Evolutionary conservation across 805 yeast genomes (phyloP).

Genomic region (Brettanomyces nanus): DNA sequence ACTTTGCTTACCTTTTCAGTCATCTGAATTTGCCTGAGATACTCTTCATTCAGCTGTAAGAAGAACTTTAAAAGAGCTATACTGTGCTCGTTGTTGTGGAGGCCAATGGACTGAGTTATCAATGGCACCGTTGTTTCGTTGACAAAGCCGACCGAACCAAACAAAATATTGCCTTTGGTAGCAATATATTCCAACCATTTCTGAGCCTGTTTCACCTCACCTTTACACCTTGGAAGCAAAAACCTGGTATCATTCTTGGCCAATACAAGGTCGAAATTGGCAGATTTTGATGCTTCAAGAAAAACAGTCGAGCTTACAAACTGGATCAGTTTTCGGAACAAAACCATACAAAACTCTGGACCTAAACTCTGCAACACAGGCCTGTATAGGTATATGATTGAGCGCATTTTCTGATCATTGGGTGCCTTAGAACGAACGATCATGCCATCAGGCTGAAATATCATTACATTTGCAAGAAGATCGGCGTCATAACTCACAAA

Average conservation of each 20-base stretch:
- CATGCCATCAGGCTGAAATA: conserved; percentile 11
- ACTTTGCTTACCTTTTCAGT: conserved; percentile 11
- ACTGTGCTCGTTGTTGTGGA: neutral
- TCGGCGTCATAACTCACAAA: conserved; percentile 6
- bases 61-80: neutral
- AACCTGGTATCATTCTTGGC: neutral
- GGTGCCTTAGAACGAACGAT: conserved; percentile 1
- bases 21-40: neutral
- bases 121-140: conserved; percentile 4
- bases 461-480: conserved; percentile 20
- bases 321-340: conserved; percentile 12
- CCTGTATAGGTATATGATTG: conserved; percentile 24
- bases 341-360: conserved; percentile 8
- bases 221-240: conserved; percentile 4
- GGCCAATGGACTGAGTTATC: too few relatives aligned
- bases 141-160: too few relatives aligned
- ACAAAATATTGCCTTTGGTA: too few relatives aligned
- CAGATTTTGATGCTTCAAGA: conserved; percentile 2
- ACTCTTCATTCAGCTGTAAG: neutral
- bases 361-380: conserved; percentile 19
- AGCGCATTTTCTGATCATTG: conserved; percentile 20
- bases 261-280: conserved; percentile 2
- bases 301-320: conserved; percentile 7
- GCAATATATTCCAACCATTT: conserved; percentile 24
- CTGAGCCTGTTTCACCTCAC: conserved; percentile 10